Base-by-base conservation (phyloP, 495 filamentous ascomycete species). In the Parathielavia hyrcaniae region DNA sequence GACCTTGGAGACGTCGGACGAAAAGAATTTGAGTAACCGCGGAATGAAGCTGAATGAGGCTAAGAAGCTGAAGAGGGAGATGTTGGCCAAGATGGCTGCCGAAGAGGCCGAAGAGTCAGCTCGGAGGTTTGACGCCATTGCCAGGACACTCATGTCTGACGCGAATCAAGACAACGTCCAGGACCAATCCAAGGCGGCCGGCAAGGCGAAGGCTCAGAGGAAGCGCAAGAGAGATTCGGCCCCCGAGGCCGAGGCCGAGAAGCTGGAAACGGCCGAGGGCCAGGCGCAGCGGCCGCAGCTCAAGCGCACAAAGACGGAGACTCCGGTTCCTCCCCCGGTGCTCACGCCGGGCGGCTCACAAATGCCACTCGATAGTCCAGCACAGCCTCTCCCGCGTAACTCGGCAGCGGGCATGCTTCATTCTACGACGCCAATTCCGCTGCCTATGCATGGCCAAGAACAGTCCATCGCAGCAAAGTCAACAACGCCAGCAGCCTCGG, bases 41-140 rank as follows among this genome's bases (percentile, higher is more conserved):
- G 90, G 90, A 9, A 95, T 95, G 89, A 89, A 90, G 64, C 69
- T 95, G 48, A 95, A 95, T 67, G 88, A 95, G 66, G 89, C 90
- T 7, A 96, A 96, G 77, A 95, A 93, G 66, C 75, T 90, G 51
- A 96, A 95, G 76, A 83, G 85, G 46, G 88, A 91, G 70, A 78
- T 79, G 55, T 65, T 87, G 71, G 76, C 80, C 16, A 81, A 87
- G 48, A 83, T 89, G 69, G 84, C 86, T 49, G 81, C 81, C 13
- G 79, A 86, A 65, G 83, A 86, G 64, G 85, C 80, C 23, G 79
- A 88, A 61, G 73, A 83, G 65, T 82, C 82, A 20, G 80, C 81
- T 34, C 78, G 79, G 56, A 78, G 76, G 55, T 74, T 86, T 62
- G 72, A 71, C 14, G 75, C 77, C 49, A 71, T 78, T 61, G 81